These are phyloP conservation scores for Eucalyptus urophylla DNA, from an alignment of 345 rosid genomes.

Conservation along the genomic window DNA sequence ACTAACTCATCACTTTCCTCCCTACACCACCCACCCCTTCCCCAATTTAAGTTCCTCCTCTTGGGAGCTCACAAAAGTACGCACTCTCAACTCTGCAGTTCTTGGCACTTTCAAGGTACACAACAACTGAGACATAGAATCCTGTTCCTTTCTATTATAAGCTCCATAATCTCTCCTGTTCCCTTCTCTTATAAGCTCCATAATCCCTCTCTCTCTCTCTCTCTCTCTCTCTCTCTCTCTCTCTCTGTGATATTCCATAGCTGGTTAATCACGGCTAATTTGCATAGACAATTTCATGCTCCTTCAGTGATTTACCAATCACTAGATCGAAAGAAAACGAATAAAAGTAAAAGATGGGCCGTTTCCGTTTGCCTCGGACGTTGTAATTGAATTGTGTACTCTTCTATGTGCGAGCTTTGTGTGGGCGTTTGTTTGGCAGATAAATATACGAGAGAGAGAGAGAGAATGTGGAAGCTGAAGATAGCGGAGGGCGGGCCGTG, in stretches of 20 bases:
- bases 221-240: not conserved
- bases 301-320: not conserved
- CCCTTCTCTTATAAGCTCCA: not conserved
- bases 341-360: not conserved
- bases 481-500: slow-evolving; percentile 25
- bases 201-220: not conserved
- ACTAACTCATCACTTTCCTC: not conserved
- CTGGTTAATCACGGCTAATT: not conserved
- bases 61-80: not conserved
- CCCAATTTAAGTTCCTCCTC: not conserved
- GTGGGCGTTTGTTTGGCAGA: not conserved
- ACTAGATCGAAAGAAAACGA: not conserved
- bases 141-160: too few relatives aligned
- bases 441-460: not conserved
- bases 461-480: slow-evolving; percentile 33
- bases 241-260: not conserved
- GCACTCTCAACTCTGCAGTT: not conserved
- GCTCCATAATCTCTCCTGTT: not conserved
- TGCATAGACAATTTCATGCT: not conserved
- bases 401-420: not conserved
- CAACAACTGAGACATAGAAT: not conserved
- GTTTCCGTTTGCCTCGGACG: not conserved
- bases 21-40: not conserved
- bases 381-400: not conserved
- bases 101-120: not conserved